Percentiles rank a stretch among this genome's conserved stretches.
These are phyloP conservation scores for Chytridiales sp. DNA, from an alignment of 371 early-diverging fungal species.

Conservation along the genomic window DNA sequence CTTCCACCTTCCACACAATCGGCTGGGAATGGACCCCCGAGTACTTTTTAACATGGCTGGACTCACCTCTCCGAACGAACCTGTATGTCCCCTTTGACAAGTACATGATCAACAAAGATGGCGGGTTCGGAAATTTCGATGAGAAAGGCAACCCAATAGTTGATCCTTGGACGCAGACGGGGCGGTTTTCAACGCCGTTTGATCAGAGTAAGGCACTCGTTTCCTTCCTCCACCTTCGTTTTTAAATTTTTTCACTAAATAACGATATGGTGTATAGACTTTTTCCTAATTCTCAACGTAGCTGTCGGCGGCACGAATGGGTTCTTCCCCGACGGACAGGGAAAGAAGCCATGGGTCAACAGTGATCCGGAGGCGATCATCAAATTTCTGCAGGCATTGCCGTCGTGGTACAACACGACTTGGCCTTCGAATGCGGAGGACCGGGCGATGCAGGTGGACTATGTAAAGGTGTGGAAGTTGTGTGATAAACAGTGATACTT, in stretches of 20 bases:
- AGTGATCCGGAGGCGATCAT: constrained; percentile 6
- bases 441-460: constrained; percentile 8
- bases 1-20: constrained; percentile 48
- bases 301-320: constrained; percentile 68
- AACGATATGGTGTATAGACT: constrained; percentile 8
- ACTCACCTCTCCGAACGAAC: constrained; percentile 46
- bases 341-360: constrained; percentile 58
- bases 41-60: constrained; percentile 61
- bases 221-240: neutral
- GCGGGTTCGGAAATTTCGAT: constrained; percentile 37
- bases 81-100: constrained; percentile 51
- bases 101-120: neutral
- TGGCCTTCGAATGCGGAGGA: constrained; percentile 12
- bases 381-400: neutral
- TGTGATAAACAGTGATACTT: constrained; percentile 2
- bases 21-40: constrained; percentile 65
- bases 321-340: constrained; percentile 59
- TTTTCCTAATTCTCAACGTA: constrained; percentile 57
- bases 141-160: constrained; percentile 31
- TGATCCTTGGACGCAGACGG: constrained; percentile 58
- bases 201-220: constrained; percentile 30
- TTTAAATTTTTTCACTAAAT: neutral
- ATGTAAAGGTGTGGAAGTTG: constrained; percentile 13
- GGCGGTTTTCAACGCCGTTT: constrained; percentile 57
- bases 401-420: constrained; percentile 16